Evolutionary conservation across 139 green algal genomes (phyloP).

Genomic region (Picochlorum sp.): DNA sequence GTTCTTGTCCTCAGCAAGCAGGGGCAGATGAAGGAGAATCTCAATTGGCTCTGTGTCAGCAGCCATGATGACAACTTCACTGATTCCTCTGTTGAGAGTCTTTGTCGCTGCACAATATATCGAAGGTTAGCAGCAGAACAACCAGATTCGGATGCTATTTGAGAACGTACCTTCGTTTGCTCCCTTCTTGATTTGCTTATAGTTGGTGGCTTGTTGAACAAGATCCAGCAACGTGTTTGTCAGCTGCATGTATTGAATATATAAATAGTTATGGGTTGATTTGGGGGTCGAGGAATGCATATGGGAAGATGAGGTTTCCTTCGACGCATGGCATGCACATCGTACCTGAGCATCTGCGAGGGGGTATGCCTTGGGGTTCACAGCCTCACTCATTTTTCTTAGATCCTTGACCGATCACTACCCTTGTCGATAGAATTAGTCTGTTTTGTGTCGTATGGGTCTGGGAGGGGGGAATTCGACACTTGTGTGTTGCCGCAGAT

Average conservation of each 20-base stretch:
- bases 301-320: background rate
- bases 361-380: constrained; percentile 99
- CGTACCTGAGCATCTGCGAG: constrained; percentile 70
- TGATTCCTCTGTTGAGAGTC: constrained; percentile 91
- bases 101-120: constrained; percentile 67
- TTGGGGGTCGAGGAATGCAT: background rate
- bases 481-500: background rate
- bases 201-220: constrained; percentile 96
- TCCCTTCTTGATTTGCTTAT: constrained; percentile 99
- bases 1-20: constrained; percentile 99
- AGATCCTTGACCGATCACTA: constrained; percentile 67
- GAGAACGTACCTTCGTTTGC: constrained; percentile 84
- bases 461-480: constrained; percentile 6
- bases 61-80: constrained; percentile 96
- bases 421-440: constrained; percentile 22
- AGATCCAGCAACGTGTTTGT: constrained; percentile 98
- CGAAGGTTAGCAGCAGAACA: background rate
- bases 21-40: constrained; percentile 97
- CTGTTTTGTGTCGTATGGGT: background rate
- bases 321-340: background rate
- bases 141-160: background rate
- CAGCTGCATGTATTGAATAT: constrained; percentile 50
- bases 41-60: constrained; percentile 98
- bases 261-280: background rate
- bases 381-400: constrained; percentile 65